Base-by-base conservation (phyloP, 352 stramenopile genomes). In the Phytophthora capsici region DNA sequence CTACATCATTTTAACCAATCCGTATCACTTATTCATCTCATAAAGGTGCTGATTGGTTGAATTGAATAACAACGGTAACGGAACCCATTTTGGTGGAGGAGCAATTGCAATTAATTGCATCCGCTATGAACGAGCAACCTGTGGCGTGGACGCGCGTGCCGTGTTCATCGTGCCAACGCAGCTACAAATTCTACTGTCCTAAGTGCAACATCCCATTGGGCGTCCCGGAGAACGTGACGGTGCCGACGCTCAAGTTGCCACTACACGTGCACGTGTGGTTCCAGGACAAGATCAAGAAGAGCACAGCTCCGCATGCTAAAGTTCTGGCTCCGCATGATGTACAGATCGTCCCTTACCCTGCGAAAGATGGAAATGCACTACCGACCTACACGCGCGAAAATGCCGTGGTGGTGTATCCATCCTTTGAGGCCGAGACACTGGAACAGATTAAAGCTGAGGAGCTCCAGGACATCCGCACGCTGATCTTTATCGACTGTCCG, bases 271-370 rank as follows among this genome's bases (percentile, higher is more conserved):
- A 94, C 65, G 86, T 96, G 45, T 89, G 82, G 77, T 96, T 96
- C 61, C 88, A 94, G 30, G 88, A 96, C 77, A 94, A 96, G 54
- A 77, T 90, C 56, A 93, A 93, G 69, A 96, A 96, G 71, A 96
- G 88, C 75, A 94, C 88, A 28, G 88, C 88, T 22, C 84, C 88
- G n/a, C 86, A 94, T 38, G 88, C 84, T 46, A 96, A 94, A 63
- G 77, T 93, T 26, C 59, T 96, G 17, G 86, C 88, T 16, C 78
- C 83, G 1, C 44, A 82, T 2, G 80, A 94, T 53, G 86, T 93
- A 7, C 60, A 86, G 62, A 92, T 96, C 62, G 69, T 94, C 6
- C 77, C 72, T 10, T 88, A 79, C 19, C 82, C 37, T 5, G 32
- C 6, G 3, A 69, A 89, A 13, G 60, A 79, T 25, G 26, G 57